Base-by-base conservation (phyloP, 2,329 filamentous ascomycete species). In the Lecanosticta acicola region DNA sequence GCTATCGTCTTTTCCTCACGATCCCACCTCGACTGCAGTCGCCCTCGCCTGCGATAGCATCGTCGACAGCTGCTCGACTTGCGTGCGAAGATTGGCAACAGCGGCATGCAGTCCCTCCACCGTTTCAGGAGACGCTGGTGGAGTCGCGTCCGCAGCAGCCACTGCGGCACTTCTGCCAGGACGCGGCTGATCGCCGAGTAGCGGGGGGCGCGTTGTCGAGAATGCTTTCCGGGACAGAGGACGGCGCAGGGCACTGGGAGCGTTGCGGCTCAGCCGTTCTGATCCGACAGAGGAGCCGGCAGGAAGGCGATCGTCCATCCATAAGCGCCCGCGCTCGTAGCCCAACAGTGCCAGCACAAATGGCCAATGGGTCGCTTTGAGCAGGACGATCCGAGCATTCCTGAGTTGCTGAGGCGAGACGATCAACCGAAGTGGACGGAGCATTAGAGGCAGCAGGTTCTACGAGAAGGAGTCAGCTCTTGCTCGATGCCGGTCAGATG, bases 401-500 rank as follows among this genome's bases (percentile, higher is more conserved):
- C 86, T 81, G 55, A 90, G 76, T 48, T 76, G 70, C 51, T 83
- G 77, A 2, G 81, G 77, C 4, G 81, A 74, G 40, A 88, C 64
- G 53, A 88, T 73, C 36, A 90, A 72, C 46, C 85, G 77, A 48
- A 88, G 72, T 0, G 87, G 87, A 13, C 86, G 79, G 60, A 90
- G 81, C 50, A 83, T 67, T 45, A 90, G 73, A 5, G 86, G 83
- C 36, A 91, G 71, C 32, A 93, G 76, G 64, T 91, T 93, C 77
- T 80, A 51, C 32, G 38, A 37, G 33, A 46, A 42, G 24, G 37
- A 45, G 48, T 53, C 48, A 53, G 56, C 49, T 47, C 18, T 32
- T 11, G 34, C 11, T 39, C 35, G 45, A 32, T 45, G 29, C 34
- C 29, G 19, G 13, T 16, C 32, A 16, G 35, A 44, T 19, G 24